Conservation (phyloP, 2,329 filamentous ascomycete genomes). For the Xylaria sp. region DNA sequence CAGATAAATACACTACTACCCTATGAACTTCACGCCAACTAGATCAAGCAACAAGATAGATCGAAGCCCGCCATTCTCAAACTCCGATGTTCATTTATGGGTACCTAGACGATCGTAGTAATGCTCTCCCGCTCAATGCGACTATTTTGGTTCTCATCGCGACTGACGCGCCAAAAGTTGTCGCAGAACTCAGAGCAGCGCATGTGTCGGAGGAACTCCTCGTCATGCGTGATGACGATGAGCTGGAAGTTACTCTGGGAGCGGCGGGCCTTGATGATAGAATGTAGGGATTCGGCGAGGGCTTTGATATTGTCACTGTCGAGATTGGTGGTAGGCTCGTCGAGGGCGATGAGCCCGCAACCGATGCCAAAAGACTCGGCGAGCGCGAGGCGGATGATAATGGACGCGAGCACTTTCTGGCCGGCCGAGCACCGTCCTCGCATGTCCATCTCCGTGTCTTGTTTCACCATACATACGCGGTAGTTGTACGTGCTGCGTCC, state of each 20-base stretch:
- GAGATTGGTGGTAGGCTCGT: conserved; percentile 97
- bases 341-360: conserved; percentile 94
- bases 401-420: conserved; percentile 95
- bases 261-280: conserved; percentile 85
- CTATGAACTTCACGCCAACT: background rate
- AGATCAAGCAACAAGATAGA: conserved; percentile 18
- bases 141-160: conserved; percentile 87
- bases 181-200: conserved; percentile 93
- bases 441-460: conserved; percentile 99
- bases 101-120: conserved; percentile 55
- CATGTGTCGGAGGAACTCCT: conserved; percentile 95
- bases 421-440: conserved; percentile 95
- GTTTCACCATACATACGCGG: conserved; percentile 97
- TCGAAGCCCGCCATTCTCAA: background rate
- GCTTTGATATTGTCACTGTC: conserved; percentile 95
- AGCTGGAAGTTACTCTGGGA: conserved; percentile 96
- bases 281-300: conserved; percentile 83
- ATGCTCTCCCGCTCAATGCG: conserved; percentile 79
- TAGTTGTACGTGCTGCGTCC: conserved; percentile 94
- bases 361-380: conserved; percentile 97
- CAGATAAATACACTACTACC: conserved; percentile 7
- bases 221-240: conserved; percentile 98
- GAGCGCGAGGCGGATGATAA: conserved; percentile 95
- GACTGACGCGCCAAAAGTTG: conserved; percentile 86
- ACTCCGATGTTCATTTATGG: conserved; percentile 38